phyloP scores from a whole-genome alignment of 2,329 filamentous ascomycete genomes.

The Setomelanomma holmii region DNA sequence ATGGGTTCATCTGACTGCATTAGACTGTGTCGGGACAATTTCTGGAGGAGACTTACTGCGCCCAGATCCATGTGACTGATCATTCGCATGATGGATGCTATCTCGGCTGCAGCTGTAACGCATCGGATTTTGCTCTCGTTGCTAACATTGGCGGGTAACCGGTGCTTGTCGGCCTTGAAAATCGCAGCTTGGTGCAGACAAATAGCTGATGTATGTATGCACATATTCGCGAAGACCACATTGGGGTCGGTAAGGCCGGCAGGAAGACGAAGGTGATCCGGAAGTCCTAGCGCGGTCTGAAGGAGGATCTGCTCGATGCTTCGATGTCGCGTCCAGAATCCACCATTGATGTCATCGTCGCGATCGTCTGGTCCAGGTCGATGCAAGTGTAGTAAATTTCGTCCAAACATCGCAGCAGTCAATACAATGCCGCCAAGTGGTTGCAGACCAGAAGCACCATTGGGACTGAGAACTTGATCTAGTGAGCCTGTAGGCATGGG shows the following conservation, averaged over 20 bases:
- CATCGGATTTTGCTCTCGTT: slow-evolving; percentile 92
- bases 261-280: slow-evolving; percentile 79
- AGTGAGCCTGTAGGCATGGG: slow-evolving; percentile 76
- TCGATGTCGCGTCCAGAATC: slow-evolving; percentile 94
- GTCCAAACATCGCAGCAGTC: slow-evolving; percentile 88
- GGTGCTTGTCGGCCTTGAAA: slow-evolving; percentile 93
- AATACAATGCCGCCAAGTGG: slow-evolving; percentile 81
- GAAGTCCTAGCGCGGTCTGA: slow-evolving; percentile 85
- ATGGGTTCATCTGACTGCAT: slow-evolving; percentile 81
- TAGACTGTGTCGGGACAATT: slow-evolving; percentile 2
- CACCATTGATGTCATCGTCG: slow-evolving; percentile 87
- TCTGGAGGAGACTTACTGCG: slow-evolving; percentile 63
- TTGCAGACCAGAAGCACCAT: slow-evolving; percentile 77
- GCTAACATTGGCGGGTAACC: slow-evolving; percentile 76
- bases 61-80: slow-evolving; percentile 89
- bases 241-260: slow-evolving; percentile 78
- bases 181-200: slow-evolving; percentile 98
- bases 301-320: slow-evolving; percentile 88
- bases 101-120: slow-evolving; percentile 91
- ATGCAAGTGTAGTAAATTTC: slow-evolving; percentile 89
- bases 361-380: slow-evolving; percentile 81
- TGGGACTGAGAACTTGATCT: slow-evolving; percentile 71
- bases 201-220: slow-evolving; percentile 93
- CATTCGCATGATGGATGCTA: slow-evolving; percentile 93
- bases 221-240: slow-evolving; percentile 94